Conservation (phyloP, 2,329 filamentous ascomycete species). For the Epichloe brachyelytri region DNA sequence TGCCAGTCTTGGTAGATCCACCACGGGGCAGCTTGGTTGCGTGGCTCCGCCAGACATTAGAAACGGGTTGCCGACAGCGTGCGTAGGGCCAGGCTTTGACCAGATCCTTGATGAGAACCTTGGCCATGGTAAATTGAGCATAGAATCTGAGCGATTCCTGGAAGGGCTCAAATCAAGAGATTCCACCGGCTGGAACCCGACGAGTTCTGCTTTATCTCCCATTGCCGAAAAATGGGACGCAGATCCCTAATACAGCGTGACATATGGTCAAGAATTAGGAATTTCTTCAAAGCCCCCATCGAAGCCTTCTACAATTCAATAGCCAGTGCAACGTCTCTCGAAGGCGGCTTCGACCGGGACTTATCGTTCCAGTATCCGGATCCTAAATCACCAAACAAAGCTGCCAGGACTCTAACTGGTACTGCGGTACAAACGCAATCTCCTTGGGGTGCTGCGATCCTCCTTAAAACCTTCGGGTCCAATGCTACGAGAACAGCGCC, state of each 20-base stretch:
- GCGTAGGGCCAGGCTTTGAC: conserved; percentile 4
- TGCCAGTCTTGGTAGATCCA: too few species aligned
- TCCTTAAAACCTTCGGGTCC: neutral
- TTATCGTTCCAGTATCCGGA: conserved; percentile 12
- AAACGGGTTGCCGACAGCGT: conserved; percentile 4
- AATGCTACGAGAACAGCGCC: neutral
- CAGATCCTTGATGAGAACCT: conserved; percentile 3
- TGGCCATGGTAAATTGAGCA: conserved; percentile 3
- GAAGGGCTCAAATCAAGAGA: neutral
- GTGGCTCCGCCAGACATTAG: neutral
- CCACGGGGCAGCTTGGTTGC: neutral
- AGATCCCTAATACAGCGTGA: conserved; percentile 4
- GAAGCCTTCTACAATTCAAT: neutral
- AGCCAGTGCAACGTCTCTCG: conserved; percentile 4
- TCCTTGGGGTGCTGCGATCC: conserved; percentile 4
- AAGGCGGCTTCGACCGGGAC: conserved; percentile 7
- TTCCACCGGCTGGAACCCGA: neutral
- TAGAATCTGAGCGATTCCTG: conserved; percentile 8
- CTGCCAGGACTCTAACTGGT: neutral
- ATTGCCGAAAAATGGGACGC: neutral
- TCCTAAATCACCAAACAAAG: neutral
- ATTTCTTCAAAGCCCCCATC: neutral
- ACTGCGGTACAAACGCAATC: neutral
- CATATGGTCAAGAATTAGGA: conserved; percentile 1
- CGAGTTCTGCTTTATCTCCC: neutral